These are phyloP conservation scores for Pythium plurisporium DNA, from an alignment of 352 stramenopile species.

Conservation along the genomic window DNA sequence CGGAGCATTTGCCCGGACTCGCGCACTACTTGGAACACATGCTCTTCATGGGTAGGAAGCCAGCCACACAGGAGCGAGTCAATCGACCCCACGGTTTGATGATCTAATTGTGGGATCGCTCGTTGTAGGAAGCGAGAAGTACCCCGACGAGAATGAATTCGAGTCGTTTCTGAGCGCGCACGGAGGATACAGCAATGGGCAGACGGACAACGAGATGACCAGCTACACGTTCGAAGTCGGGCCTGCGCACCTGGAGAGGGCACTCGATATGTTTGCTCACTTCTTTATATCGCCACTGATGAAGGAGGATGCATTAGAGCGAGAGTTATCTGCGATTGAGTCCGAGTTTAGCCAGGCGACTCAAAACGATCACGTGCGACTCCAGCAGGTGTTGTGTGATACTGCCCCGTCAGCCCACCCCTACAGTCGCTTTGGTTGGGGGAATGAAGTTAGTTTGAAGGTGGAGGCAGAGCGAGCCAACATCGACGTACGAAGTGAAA, in stretches of 20 bases:
- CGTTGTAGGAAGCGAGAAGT: slow-evolving; percentile 46
- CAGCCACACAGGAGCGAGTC: slow-evolving; percentile 21
- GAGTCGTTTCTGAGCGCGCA: slow-evolving; percentile 60
- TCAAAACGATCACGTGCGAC: slow-evolving; percentile 28
- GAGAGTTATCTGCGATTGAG: slow-evolving; percentile 57
- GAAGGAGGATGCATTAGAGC: slow-evolving; percentile 32
- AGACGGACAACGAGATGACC: slow-evolving; percentile 79
- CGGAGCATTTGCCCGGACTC: slow-evolving; percentile 47
- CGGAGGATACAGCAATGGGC: slow-evolving; percentile 76
- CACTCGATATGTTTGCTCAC: slow-evolving; percentile 81
- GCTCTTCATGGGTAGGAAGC: slow-evolving; percentile 95
- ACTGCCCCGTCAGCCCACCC: slow-evolving; percentile 14
- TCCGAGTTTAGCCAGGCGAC: slow-evolving; percentile 45
- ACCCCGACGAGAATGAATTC: slow-evolving; percentile 84
- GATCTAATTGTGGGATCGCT: background rate
- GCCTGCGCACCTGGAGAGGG: slow-evolving; percentile 24
- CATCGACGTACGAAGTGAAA: slow-evolving; percentile 25
- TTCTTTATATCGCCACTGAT: slow-evolving; percentile 85
- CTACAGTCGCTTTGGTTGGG: slow-evolving; percentile 53
- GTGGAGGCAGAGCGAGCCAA: slow-evolving; percentile 3
- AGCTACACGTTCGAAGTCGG: slow-evolving; percentile 84
- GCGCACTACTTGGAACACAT: slow-evolving; percentile 95
- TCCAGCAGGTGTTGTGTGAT: slow-evolving; percentile 34
- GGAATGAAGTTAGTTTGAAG: slow-evolving; percentile 38
- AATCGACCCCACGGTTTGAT: background rate